Evolutionary conservation across 306 rosid species (phyloP), one percentile per base, ranked within the genome.

Genomic region (Medicago lupulina): DNA sequence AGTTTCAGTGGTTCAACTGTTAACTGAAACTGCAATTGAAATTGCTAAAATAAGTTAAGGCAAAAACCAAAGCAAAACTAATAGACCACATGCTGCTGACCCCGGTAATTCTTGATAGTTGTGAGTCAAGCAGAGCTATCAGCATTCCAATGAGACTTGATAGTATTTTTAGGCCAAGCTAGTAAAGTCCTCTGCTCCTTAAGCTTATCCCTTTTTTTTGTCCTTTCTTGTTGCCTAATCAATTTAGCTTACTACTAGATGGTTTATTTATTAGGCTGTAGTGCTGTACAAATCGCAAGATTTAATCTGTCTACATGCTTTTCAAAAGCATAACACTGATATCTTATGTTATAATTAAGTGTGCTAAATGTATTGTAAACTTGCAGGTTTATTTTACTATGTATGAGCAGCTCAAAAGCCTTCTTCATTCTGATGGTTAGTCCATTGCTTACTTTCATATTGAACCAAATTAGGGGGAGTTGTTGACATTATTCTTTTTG

Each of bases 301-400:
- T 73, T 66, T 8, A 50, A 25, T 34, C 18, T 74, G 28, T 74
- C 70, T 41, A 67, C 58, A 16, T 40, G 68, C 43, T 68, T 50
- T 86, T 28, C 9, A 43, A 21, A 44, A 54, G 74, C 60, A 74
- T 61, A 62, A 49, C 25, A 62, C 28, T 36, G 49, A 44, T 71
- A 15, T 73, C 18, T 70, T 73, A 38, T 78, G 11, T 31, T 43
- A 68, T 23, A 23, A 6, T 31, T 15, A 31, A 9, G 47, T 21
- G 9, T 68, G 80, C 60, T 60, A 43, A 65, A 38, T 66, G 64
- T 69, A 18, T 78, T 68, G 62, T 70, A 63, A 59, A 59, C 69
- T 75, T 78, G 84, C 87, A 90, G 96, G 92, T 90, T 74, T 92
- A 89, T 82, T 90, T 87, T 76, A 87, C 91, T 12, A 82, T 78